Percentiles rank a stretch among this genome's conserved stretches.
Conservation (phyloP, 116 monocot species). For the Phalaenopsis hybrid region DNA sequence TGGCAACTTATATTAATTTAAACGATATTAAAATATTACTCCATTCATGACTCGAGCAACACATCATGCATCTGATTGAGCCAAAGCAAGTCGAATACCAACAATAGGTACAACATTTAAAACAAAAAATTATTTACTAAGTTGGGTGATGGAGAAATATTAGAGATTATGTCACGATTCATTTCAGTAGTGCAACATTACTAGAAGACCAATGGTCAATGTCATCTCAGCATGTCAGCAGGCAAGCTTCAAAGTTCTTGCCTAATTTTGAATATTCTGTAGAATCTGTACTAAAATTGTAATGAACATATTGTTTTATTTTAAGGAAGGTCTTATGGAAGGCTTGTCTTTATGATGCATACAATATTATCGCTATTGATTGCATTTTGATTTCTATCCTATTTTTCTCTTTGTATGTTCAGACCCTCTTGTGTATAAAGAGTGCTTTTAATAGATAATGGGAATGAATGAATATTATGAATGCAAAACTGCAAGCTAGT, state of each 20-base stretch:
- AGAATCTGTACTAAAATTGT: background rate
- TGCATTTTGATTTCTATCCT: background rate
- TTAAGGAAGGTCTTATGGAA: background rate
- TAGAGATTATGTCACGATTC: background rate
- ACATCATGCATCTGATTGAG: background rate
- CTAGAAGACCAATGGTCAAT: background rate
- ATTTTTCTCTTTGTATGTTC: background rate
- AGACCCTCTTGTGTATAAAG: background rate
- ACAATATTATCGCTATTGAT: background rate
- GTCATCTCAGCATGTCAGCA: background rate
- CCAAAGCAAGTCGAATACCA: background rate
- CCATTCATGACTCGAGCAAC: background rate
- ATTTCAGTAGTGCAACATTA: background rate
- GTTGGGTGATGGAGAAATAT: background rate
- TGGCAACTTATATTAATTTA: background rate
- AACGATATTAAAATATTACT: background rate
- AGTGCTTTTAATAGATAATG: background rate
- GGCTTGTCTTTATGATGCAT: background rate
- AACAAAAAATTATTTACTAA: background rate
- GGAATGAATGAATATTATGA: background rate
- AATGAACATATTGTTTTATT: background rate
- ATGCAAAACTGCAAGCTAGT: background rate
- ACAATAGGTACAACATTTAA: background rate
- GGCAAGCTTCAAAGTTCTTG: background rate
- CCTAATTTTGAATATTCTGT: background rate